Base-by-base conservation (phyloP, 2,329 filamentous ascomycete genomes). In the Fusarium pininemorale region DNA sequence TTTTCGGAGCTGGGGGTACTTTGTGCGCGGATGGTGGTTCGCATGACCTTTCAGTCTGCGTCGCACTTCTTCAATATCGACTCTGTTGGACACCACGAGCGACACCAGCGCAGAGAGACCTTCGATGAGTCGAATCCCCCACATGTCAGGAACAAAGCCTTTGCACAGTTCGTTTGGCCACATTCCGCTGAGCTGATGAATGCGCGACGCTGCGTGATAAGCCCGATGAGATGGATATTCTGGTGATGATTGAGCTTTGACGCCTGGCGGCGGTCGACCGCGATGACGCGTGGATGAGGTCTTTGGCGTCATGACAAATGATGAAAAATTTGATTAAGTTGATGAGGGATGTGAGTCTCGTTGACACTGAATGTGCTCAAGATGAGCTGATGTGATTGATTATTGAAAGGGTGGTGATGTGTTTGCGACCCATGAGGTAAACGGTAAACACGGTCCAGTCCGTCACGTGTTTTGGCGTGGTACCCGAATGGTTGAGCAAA, bases 381-480 rank as follows among this genome's bases (percentile, higher is more conserved):
- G 18, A 48, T n/a, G 41, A 37, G 30, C 41, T 28, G 30, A 37
- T 26, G 55, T 48, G 55, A 48, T 48, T 58, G 55, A 58, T 32
- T 26, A 28, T 28, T 18, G 28, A 28, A 32, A 58, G 55, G 41
- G 55, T 44, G 42, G 48, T 61, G 48, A 62, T 62, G 48, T 62
- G 58, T 56, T 61, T 41, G 57, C 38, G 58, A 62, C 18, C 13
- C 39, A 28, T 58, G 30, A 56, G 50, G 50, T 57, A 62, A 57
- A 62, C 30, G 50, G 50, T 62, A 44, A 57, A 62, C 51, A 62
- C 38, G 38, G 28, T 41, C 51, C 38, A 56, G 37, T 26, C 5
- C 5, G 38, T 55, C 58, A 62, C 58, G 58, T 62, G 58, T 37
- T 37, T 35, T 62, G 37, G 58, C 58, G 58, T 55, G 28, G 58